These are phyloP conservation scores for Colletotrichum phormii DNA, from an alignment of 2,329 filamentous ascomycete genomes.

Conservation along the genomic window DNA sequence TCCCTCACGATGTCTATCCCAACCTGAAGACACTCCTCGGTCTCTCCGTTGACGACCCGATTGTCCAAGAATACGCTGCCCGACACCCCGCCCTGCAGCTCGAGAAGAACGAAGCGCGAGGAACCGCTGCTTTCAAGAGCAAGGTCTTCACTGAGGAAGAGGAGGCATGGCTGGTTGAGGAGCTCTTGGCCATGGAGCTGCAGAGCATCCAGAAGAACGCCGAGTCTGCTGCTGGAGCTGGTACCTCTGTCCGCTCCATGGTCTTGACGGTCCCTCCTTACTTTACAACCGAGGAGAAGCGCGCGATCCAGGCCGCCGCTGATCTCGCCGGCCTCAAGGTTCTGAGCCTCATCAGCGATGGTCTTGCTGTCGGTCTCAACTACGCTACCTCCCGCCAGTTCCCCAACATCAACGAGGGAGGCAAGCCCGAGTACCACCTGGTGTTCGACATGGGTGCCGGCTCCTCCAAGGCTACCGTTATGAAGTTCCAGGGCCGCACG, in stretches of 20 bases:
- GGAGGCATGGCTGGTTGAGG: conserved; percentile 84
- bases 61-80: conserved; percentile 76
- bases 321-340: conserved; percentile 90
- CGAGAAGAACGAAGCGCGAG: conserved; percentile 67
- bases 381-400: conserved; percentile 94
- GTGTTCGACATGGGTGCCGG: conserved; percentile 99
- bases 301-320: conserved; percentile 85
- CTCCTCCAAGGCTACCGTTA: conserved; percentile 88
- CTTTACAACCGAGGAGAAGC: conserved; percentile 90
- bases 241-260: conserved; percentile 78
- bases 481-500: conserved; percentile 88
- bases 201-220: conserved; percentile 93
- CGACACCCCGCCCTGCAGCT: conserved; percentile 84
- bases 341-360: conserved; percentile 87
- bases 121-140: conserved; percentile 87
- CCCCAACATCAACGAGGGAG: conserved; percentile 83
- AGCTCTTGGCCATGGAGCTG: conserved; percentile 95
- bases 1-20: conserved; percentile 92
- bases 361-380: conserved; percentile 91
- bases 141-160: conserved; percentile 70
- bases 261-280: conserved; percentile 93
- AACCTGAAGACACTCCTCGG: conserved; percentile 95
- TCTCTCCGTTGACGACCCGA: conserved; percentile 69
- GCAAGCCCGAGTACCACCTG: conserved; percentile 89
- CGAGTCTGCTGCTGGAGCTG: conserved; percentile 82